Conservation (phyloP, 1,139 yeast species). For the Magnusiomyces fungicola region DNA sequence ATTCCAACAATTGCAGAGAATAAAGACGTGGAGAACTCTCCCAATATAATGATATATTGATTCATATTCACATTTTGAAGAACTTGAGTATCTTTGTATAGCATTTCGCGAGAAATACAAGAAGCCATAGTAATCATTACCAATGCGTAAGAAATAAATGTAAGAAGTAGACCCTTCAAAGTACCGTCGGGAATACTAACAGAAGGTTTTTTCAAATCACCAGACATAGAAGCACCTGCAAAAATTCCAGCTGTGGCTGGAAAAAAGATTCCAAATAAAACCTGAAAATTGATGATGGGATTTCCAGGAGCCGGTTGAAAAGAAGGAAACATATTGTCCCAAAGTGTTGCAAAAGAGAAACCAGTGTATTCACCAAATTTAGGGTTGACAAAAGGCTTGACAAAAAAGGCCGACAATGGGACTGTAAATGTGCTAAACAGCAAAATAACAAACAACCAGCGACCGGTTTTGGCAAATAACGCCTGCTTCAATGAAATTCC, state of each 20-base stretch:
- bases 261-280: conserved; percentile 87
- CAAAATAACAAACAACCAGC: conserved; percentile 60
- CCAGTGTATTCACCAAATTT: conserved; percentile 57
- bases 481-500: conserved; percentile 73
- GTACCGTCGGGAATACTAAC: conserved; percentile 89
- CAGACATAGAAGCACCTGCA: conserved; percentile 99
- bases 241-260: conserved; percentile 98
- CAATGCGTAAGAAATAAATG: conserved; percentile 63
- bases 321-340: conserved; percentile 61
- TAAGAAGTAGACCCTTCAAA: conserved; percentile 64
- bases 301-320: conserved; percentile 92
- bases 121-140: conserved; percentile 77
- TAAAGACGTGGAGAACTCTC: conserved; percentile 82
- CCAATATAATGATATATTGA: conserved; percentile 66
- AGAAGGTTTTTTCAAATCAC: conserved; percentile 82
- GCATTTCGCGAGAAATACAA: conserved; percentile 68
- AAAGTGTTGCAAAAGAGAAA: conserved; percentile 55
- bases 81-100: conserved; percentile 72
- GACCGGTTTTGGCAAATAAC: conserved; percentile 78
- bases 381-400: conserved; percentile 49
- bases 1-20: conserved; percentile 93
- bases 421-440: conserved; percentile 71
- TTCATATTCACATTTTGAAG: conserved; percentile 72
- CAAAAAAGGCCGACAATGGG: conserved; percentile 67
- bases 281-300: conserved; percentile 68